Evolutionary conservation across 768 basidiomycete genomes (phyloP), one percentile per base, ranked within the genome.

Genomic region (Tremella mesenterica): DNA sequence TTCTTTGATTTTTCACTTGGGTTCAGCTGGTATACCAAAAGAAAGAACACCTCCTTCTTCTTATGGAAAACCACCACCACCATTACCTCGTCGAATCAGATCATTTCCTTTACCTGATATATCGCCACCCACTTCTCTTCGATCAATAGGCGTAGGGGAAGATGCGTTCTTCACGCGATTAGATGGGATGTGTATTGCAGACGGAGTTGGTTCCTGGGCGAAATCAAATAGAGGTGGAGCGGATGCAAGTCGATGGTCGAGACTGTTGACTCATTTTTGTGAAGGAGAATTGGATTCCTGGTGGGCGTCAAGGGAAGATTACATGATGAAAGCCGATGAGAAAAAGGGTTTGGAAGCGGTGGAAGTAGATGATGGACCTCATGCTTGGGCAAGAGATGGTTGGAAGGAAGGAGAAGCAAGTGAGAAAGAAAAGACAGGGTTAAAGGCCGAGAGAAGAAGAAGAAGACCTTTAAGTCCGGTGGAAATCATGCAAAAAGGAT

Each of bases 191-290:
- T 92, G 92, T 16, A 85, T 97, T 8, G 88, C 91, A 3, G 92
- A 96, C 68, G 92, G 92, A 27, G 92, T 96, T 0, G 92, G 92
- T 0, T 91, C 91, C 0, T 95, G 90, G 91, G 79, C 83, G 7
- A 73, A 76, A 53, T 65, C 71, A 8, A 60, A 65, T 14, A 45
- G 56, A 31, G 60, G 58, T 3, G 56, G 56, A 26, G 86, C 76
- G 21, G 75, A 77, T 65, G 74, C 77, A 0, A 75, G 76, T 1
- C 61, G 75, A 44, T 77, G 77, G 67, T 69, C 86, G 1, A 77
- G 83, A 18, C 78, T 87, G 29, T 77, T 93, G 27, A 93, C 93
- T 85, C 88, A 92, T 67, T 85, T 80, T 56, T 87, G 68, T 43
- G 66, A 68, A 21, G 54, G 48, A 7, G 69, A 72, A 59, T 57